Percentiles rank a stretch among this genome's conserved stretches.
phyloP scores from a whole-genome alignment of 192 early-diverging fungal species.

The Entomortierella parvispora region DNA sequence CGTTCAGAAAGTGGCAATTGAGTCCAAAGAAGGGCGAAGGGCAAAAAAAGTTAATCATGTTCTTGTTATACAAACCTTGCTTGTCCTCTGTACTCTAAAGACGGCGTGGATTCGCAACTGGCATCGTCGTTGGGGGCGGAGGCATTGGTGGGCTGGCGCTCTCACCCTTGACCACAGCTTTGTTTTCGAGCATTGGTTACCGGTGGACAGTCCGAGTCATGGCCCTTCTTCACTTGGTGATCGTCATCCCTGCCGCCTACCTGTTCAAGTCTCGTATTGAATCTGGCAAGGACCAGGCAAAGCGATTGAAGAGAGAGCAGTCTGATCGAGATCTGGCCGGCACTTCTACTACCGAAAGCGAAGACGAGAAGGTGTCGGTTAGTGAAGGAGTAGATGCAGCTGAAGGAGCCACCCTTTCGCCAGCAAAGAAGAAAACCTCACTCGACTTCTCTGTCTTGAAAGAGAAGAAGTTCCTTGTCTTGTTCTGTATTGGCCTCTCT shows the following conservation, averaged over 20 bases:
- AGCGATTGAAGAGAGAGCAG: slow-evolving; percentile 25
- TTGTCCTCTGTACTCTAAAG: neutral
- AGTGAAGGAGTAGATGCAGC: too few relatives aligned
- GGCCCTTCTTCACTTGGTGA: slow-evolving; percentile 55
- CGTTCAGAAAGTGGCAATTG: neutral
- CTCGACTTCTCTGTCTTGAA: slow-evolving; percentile 56
- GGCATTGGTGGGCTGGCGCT: slow-evolving; percentile 64
- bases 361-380: slow-evolving; percentile 8
- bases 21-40: neutral
- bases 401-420: slow-evolving; percentile 1
- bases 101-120: slow-evolving; percentile 59
- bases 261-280: slow-evolving; percentile 55
- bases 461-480: slow-evolving; percentile 55
- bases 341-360: slow-evolving; percentile 12
- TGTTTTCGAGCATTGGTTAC: slow-evolving; percentile 59
- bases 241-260: slow-evolving; percentile 50
- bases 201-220: slow-evolving; percentile 64
- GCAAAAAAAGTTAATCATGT: neutral
- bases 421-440: slow-evolving; percentile 31
- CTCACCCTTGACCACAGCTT: slow-evolving; percentile 56
- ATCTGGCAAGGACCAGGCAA: slow-evolving; percentile 18
- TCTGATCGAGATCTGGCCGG: slow-evolving; percentile 12
- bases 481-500: slow-evolving; percentile 55
- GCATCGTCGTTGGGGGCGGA: slow-evolving; percentile 61
- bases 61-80: neutral